A percentile compares a stretch with the other conserved stretches of the same genome.
Evolutionary conservation across 2,329 filamentous ascomycete genomes (phyloP).

Genomic region (Xylariaceae sp.): DNA sequence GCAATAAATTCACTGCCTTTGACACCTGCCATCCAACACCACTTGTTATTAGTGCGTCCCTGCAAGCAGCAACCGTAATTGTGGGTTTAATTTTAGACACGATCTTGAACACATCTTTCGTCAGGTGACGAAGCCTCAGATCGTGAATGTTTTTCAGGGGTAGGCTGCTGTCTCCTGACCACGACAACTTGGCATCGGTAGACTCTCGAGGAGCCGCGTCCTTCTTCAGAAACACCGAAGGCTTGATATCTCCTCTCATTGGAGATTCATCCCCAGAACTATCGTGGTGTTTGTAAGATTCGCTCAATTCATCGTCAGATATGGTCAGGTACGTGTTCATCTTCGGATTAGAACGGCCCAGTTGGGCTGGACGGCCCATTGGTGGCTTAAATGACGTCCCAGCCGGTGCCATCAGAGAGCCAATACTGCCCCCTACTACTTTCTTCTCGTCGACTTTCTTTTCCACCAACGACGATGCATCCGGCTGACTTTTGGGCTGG

Average conservation of each 20-base stretch:
- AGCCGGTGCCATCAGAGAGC: slow-evolving; percentile 64
- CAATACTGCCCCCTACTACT: slow-evolving; percentile 36
- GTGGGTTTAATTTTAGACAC: slow-evolving; percentile 25
- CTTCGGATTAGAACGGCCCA: slow-evolving; percentile 31
- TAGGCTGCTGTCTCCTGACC: slow-evolving; percentile 22
- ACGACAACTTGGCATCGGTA: slow-evolving; percentile 14
- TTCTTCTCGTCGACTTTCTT: slow-evolving; percentile 7
- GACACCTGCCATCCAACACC: slow-evolving; percentile 26
- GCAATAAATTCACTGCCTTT: slow-evolving; percentile 23
- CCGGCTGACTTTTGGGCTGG: slow-evolving; percentile 36
- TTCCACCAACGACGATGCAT: slow-evolving; percentile 11
- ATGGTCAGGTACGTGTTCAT: slow-evolving; percentile 28
- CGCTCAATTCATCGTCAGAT: slow-evolving; percentile 32
- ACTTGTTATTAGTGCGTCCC: slow-evolving; percentile 26
- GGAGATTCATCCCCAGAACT: slow-evolving; percentile 31
- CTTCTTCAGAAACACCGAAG: slow-evolving; percentile 30
- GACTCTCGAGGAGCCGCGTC: slow-evolving; percentile 8
- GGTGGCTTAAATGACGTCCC: slow-evolving; percentile 64
- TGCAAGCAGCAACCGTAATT: slow-evolving; percentile 28
- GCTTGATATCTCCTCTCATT: slow-evolving; percentile 31
- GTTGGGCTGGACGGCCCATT: slow-evolving; percentile 30
- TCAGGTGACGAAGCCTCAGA: slow-evolving; percentile 28
- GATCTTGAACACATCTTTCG: slow-evolving; percentile 28
- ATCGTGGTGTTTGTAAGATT: slow-evolving; percentile 31
- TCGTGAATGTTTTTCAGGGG: slow-evolving; percentile 28